Conservation (phyloP, 1,139 yeast genomes). For the Pichia sp. region DNA sequence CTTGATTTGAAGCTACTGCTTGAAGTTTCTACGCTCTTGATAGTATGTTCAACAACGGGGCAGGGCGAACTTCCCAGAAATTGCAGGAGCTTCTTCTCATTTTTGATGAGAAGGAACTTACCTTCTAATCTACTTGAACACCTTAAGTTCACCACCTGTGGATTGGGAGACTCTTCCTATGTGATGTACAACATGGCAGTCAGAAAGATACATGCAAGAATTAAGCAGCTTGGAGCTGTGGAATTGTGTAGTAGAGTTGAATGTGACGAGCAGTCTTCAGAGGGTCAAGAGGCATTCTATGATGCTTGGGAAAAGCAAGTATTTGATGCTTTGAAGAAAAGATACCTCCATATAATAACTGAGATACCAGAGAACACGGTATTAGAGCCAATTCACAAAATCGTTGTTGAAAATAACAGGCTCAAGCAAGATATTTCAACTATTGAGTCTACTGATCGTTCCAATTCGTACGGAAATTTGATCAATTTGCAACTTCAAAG, state of each 20-base stretch:
- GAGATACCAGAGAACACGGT: slow-evolving; percentile 34
- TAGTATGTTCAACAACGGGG: slow-evolving; percentile 82
- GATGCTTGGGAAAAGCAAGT: slow-evolving; percentile 63
- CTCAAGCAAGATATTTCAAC: background rate
- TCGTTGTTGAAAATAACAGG: slow-evolving; percentile 22
- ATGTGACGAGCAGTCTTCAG: slow-evolving; percentile 79
- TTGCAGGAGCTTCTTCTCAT: slow-evolving; percentile 64
- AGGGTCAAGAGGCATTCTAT: slow-evolving; percentile 74
- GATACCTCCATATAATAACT: slow-evolving; percentile 8
- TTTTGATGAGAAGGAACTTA: slow-evolving; percentile 59
- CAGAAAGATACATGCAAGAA: slow-evolving; percentile 69
- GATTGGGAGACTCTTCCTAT: slow-evolving; percentile 93
- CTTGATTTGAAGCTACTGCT: slow-evolving; percentile 47
- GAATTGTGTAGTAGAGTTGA: slow-evolving; percentile 74
- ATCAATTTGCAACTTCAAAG: slow-evolving; percentile 30
- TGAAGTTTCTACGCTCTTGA: slow-evolving; percentile 32
- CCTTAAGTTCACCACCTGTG: slow-evolving; percentile 64
- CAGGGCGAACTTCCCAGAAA: slow-evolving; percentile 92
- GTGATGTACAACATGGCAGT: slow-evolving; percentile 83
- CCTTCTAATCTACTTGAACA: slow-evolving; percentile 60
- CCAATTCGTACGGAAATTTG: slow-evolving; percentile 3
- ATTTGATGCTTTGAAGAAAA: slow-evolving; percentile 34
- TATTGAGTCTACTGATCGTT: background rate
- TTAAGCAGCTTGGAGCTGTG: slow-evolving; percentile 72
- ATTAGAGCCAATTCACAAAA: slow-evolving; percentile 37